Percentiles rank a stretch among this genome's conserved stretches.
Conservation (phyloP, 2,329 filamentous ascomycete genomes). For the Chalaropsis ovoidea region DNA sequence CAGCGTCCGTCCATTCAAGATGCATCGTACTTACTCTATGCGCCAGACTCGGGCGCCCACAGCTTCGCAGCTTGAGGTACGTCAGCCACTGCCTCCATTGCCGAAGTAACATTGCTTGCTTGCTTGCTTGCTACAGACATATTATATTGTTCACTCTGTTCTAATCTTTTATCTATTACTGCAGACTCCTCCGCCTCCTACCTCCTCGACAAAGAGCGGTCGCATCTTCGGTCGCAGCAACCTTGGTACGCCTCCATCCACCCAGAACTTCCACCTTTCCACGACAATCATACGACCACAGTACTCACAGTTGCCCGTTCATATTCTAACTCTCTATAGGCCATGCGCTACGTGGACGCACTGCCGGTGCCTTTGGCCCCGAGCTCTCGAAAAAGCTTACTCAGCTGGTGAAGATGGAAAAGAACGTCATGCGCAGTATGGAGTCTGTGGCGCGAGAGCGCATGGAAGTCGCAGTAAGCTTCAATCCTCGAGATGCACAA, state of each 20-base stretch:
- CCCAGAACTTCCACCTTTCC: background rate
- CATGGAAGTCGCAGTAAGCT: conserved; percentile 92
- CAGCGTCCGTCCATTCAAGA: conserved; percentile 36
- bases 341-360: conserved; percentile 61
- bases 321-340: conserved; percentile 33
- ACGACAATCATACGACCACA: background rate
- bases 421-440: conserved; percentile 99
- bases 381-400: conserved; percentile 97
- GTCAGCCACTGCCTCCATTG: conserved; percentile 27
- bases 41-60: conserved; percentile 93
- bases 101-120: background rate
- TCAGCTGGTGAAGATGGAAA: conserved; percentile 99
- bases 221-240: conserved; percentile 80
- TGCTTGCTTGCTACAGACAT: background rate
- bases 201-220: conserved; percentile 81
- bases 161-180: conserved; percentile 12
- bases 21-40: conserved; percentile 99
- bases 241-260: conserved; percentile 56
- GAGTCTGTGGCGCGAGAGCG: conserved; percentile 89
- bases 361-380: conserved; percentile 65
- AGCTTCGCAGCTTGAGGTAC: conserved; percentile 61
- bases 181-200: conserved; percentile 84
- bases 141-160: conserved; percentile 22
- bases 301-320: background rate
- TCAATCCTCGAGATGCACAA: background rate